A percentile compares a stretch with the other conserved stretches of the same genome.
Conservation (phyloP, 345 rosid genomes). For the Dipteronia dyeriana region DNA sequence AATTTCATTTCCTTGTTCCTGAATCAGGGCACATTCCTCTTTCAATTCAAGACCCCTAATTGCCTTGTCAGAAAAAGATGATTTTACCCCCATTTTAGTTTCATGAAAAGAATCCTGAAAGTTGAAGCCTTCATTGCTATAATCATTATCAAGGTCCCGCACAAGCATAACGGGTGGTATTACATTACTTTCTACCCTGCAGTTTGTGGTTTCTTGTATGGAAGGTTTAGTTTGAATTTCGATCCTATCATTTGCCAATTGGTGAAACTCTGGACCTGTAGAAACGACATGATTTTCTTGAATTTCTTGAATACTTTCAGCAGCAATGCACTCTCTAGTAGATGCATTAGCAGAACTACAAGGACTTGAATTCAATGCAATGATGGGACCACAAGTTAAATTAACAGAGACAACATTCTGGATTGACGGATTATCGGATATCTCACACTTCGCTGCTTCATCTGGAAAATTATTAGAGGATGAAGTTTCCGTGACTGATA, state of each 20-base stretch:
- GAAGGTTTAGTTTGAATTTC: conserved; percentile 31
- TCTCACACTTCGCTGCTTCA: conserved; percentile 31
- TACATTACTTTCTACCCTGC: conserved; percentile 31
- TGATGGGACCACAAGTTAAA: conserved; percentile 13
- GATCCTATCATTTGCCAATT: conserved; percentile 23
- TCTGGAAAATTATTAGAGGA: conserved; percentile 32
- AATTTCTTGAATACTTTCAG: conserved; percentile 34
- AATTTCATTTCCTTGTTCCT: conserved; percentile 39
- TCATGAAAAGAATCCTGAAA: conserved; percentile 30
- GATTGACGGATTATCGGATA: conserved; percentile 31
- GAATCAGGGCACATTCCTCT: conserved; percentile 40
- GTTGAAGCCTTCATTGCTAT: conserved; percentile 33
- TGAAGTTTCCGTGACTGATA: conserved; percentile 33
- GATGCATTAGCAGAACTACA: conserved; percentile 40
- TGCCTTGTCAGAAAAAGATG: conserved; percentile 30
- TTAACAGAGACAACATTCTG: conserved; percentile 25
- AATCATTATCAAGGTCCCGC: conserved; percentile 28
- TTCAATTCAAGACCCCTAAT: conserved; percentile 32
- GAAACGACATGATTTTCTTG: conserved; percentile 36
- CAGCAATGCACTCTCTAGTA: conserved; percentile 31
- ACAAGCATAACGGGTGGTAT: conserved; percentile 30
- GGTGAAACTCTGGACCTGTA: conserved; percentile 23
- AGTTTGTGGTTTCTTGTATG: conserved; percentile 25
- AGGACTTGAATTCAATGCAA: conserved; percentile 28
- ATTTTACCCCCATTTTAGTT: conserved; percentile 36